Base-by-base conservation (phyloP, 2,329 filamentous ascomycete species). In the Trichoderma sp. region DNA sequence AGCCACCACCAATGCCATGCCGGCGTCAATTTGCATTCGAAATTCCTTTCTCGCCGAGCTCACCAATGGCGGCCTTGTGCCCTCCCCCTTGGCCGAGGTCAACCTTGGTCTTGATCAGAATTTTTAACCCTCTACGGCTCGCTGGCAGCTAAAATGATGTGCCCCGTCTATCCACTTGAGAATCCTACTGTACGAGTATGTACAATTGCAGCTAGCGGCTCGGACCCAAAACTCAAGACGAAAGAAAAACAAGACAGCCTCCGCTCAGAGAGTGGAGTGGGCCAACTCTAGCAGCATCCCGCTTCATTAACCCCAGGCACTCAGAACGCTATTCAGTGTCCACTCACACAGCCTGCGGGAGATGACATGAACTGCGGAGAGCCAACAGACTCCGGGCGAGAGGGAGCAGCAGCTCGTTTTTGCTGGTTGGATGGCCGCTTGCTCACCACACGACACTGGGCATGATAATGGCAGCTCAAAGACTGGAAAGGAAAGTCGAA, bases 331-430 rank as follows among this genome's bases (percentile, higher is more conserved):
- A 50, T 58, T 32, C 36, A 39, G 66, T 61, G 66, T 28, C 66
- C 66, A 61, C 66, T 34, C 66, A 68, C 55, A 47, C 53, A 23
- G 58, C 55, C 55, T 26, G 50, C 23, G 57, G 53, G 65, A 59
- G 36, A 68, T 68, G 66, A 68, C 66, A 59, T 68, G 55, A 50
- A 61, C 66, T 68, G 66, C 66, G 66, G 66, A 66, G 63, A 23
- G 43, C 30, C 30, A 17, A 36, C 23, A 30, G 43, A 23, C 0
- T 36, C 30, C 39, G 63, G 43, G 63, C 43, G 43, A 66, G 43
- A 55, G 43, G 39, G 63, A 61, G 28, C 36, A 58, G n/a, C 34
- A 58, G 34, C 39, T 15, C n/a, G 15, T 39, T 20, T 8, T 55
- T 26, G 28, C 28, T 66, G 23, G 55, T 20, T 58, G 65, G 4